Conservation (phyloP, 495 filamentous ascomycete genomes). For the Aspergillus kassunensis region DNA sequence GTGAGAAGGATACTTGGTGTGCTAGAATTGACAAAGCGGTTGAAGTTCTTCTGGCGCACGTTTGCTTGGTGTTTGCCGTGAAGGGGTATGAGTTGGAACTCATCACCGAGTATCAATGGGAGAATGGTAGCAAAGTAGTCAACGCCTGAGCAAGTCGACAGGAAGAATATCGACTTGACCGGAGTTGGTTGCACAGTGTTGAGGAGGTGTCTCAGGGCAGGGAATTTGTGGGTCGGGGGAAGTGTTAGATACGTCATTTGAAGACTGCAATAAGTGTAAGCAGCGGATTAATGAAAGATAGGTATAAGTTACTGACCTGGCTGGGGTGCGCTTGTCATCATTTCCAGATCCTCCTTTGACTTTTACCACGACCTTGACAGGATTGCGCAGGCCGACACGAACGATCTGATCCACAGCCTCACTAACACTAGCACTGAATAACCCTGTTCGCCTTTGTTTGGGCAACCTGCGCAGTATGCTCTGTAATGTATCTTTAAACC, state of each 20-base stretch:
- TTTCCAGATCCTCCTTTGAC: constrained; percentile 72
- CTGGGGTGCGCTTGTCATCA: constrained; percentile 85
- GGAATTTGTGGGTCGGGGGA: constrained; percentile 71
- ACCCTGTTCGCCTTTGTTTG: constrained; percentile 87
- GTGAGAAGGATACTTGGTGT: constrained; percentile 78
- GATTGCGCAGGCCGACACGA: constrained; percentile 87
- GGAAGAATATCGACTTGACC: constrained; percentile 83
- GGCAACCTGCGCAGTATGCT: constrained; percentile 80
- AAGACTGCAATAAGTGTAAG: constrained; percentile 44
- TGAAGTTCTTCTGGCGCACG: constrained; percentile 76
- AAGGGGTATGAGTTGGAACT: constrained; percentile 68
- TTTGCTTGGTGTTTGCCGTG: constrained; percentile 86
- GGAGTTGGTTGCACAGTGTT: constrained; percentile 64
- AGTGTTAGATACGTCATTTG: constrained; percentile 83
- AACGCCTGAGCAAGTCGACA: constrained; percentile 92
- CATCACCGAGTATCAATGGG: constrained; percentile 54
- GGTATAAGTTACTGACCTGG: constrained; percentile 40
- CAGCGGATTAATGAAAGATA: not conserved
- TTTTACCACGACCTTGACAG: constrained; percentile 87
- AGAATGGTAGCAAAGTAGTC: constrained; percentile 85
- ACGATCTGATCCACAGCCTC: constrained; percentile 91
- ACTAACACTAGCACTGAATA: constrained; percentile 89
- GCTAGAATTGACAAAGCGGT: constrained; percentile 63
- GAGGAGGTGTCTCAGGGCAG: constrained; percentile 67
- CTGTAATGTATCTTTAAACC: constrained; percentile 86